phyloP scores from a whole-genome alignment of 345 rosid genomes.

The Carallia brachiata region DNA sequence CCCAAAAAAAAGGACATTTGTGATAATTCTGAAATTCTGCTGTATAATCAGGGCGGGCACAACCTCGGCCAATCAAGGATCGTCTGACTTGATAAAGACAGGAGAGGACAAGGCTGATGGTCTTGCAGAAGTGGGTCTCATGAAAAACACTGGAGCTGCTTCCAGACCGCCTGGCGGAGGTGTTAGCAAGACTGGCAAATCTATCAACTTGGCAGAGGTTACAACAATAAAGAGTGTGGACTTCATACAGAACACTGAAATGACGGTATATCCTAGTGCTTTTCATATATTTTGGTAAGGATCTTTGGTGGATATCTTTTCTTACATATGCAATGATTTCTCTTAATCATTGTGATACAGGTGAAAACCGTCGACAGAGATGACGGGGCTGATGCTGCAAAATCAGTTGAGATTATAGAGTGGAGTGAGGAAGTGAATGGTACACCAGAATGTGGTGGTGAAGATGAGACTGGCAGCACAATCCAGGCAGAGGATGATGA shows the following conservation, averaged over 20 bases:
- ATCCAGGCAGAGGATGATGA: slow-evolving; percentile 48
- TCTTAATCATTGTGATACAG: slow-evolving; percentile 32
- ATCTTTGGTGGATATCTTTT: background rate
- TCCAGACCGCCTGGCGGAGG: slow-evolving; percentile 23
- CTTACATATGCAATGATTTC: background rate
- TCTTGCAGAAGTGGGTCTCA: slow-evolving; percentile 27
- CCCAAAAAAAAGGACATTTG: background rate
- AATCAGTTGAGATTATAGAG: slow-evolving; percentile 31
- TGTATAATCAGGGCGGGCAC: slow-evolving; percentile 42
- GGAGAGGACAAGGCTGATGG: slow-evolving; percentile 30
- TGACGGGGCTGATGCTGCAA: slow-evolving; percentile 33
- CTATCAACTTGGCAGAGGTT: slow-evolving; percentile 36
- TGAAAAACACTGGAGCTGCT: slow-evolving; percentile 26
- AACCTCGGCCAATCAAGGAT: slow-evolving; percentile 39
- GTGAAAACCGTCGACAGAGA: slow-evolving; percentile 24
- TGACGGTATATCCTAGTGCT: slow-evolving; percentile 36
- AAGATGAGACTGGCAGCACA: slow-evolving; percentile 47
- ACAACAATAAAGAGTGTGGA: slow-evolving; percentile 37
- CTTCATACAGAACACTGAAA: slow-evolving; percentile 31
- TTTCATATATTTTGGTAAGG: slow-evolving; percentile 3
- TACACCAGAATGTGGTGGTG: slow-evolving; percentile 32
- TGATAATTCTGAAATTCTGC: slow-evolving; percentile 12
- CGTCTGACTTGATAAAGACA: slow-evolving; percentile 36
- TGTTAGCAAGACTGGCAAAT: slow-evolving; percentile 32
- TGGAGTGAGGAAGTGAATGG: slow-evolving; percentile 45